Percentiles rank a stretch among this genome's conserved stretches.
Evolutionary conservation across 768 basidiomycete species (phyloP).

Genomic region (Psilocybe cyanescens): DNA sequence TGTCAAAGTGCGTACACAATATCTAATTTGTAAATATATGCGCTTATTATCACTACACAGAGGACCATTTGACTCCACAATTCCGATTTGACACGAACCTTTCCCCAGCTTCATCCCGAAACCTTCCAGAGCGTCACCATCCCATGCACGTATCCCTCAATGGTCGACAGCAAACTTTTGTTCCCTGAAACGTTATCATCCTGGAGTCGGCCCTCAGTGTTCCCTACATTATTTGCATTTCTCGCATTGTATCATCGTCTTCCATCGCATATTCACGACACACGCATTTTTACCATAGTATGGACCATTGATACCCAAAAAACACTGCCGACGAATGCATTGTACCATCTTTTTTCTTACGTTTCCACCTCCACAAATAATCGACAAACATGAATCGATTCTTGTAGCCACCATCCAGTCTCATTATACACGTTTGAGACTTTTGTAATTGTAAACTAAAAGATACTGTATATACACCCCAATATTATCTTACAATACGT

Average conservation of each 20-base stretch:
- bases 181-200: not conserved
- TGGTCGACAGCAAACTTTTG: not conserved
- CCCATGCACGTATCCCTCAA: not conserved
- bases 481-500: not conserved
- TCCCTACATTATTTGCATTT: constrained; percentile 16
- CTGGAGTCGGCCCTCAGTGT: not conserved
- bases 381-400: constrained; percentile 28
- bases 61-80: constrained; percentile 57
- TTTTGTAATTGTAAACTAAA: constrained; percentile 3
- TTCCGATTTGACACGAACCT: too few species aligned
- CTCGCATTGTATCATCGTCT: constrained; percentile 17
- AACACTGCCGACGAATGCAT: constrained; percentile 1
- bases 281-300: constrained; percentile 9
- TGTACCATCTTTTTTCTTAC: not conserved
- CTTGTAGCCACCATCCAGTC: constrained; percentile 14
- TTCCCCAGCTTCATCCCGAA: not conserved
- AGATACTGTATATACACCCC: constrained; percentile 3
- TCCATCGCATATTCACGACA: constrained; percentile 14
- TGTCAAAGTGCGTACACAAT: constrained; percentile 61
- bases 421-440: constrained; percentile 17
- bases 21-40: constrained; percentile 2
- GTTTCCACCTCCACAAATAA: not conserved
- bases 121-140: not conserved
- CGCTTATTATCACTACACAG: constrained; percentile 31
- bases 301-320: constrained; percentile 15